These are phyloP conservation scores for Cytospora leucostoma DNA, from an alignment of 2,329 filamentous ascomycete genomes.

Conservation along the genomic window DNA sequence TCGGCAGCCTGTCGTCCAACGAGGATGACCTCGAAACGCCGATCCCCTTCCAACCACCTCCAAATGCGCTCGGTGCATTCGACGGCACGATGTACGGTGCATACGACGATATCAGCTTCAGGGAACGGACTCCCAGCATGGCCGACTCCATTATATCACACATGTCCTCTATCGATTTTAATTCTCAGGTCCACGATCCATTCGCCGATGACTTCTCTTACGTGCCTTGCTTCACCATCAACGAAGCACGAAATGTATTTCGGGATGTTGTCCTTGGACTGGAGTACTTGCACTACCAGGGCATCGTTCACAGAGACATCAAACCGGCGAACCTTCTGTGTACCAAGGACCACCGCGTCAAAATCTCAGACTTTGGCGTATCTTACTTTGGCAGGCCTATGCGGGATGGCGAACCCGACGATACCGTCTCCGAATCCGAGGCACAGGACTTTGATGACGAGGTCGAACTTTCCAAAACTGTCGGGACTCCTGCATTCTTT, in stretches of 20 bases:
- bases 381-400: constrained; percentile 93
- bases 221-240: constrained; percentile 88
- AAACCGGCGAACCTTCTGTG: constrained; percentile 90
- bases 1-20: constrained; percentile 39
- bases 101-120: constrained; percentile 62
- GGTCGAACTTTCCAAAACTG: constrained; percentile 94
- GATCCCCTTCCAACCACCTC: constrained; percentile 53
- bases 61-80: constrained; percentile 58
- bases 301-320: constrained; percentile 82
- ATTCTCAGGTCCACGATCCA: constrained; percentile 59
- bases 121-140: constrained; percentile 76
- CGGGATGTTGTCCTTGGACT: constrained; percentile 90
- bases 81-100: constrained; percentile 79
- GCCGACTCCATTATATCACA: constrained; percentile 74
- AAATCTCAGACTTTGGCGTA: constrained; percentile 98
- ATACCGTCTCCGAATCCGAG: constrained; percentile 76
- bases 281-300: constrained; percentile 89
- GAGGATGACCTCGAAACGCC: constrained; percentile 59
- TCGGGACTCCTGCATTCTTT: constrained; percentile 96
- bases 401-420: constrained; percentile 76
- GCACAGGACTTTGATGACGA: constrained; percentile 88
- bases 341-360: constrained; percentile 81
- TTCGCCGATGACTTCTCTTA: constrained; percentile 88
- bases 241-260: constrained; percentile 80
- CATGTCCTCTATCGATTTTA: constrained; percentile 66